Percentiles rank a stretch among this genome's conserved stretches.
phyloP scores from a whole-genome alignment of 2,329 filamentous ascomycete genomes.

The Calcarisporium arbuscula region DNA sequence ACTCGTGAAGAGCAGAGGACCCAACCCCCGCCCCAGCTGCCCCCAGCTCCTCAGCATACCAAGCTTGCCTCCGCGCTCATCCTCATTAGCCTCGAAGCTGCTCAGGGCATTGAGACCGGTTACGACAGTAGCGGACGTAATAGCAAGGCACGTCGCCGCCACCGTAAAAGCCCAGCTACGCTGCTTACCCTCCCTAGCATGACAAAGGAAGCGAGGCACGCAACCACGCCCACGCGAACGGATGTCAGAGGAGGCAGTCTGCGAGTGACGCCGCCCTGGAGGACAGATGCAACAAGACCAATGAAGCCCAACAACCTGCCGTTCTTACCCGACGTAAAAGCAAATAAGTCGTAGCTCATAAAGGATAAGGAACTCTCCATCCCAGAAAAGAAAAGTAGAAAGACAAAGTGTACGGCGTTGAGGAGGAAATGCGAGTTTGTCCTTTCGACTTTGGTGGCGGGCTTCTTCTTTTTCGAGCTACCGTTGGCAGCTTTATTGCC shows the following conservation, averaged over 20 bases:
- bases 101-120: conserved; percentile 87
- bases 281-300: conserved; percentile 81
- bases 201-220: conserved; percentile 74
- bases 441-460: conserved; percentile 32
- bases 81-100: conserved; percentile 77
- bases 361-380: conserved; percentile 98
- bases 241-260: conserved; percentile 75
- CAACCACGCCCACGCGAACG: conserved; percentile 70
- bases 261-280: conserved; percentile 88
- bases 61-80: conserved; percentile 78
- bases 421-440: conserved; percentile 82
- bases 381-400: conserved; percentile 94
- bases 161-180: conserved; percentile 66
- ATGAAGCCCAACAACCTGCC: conserved; percentile 85
- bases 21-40: conserved; percentile 80
- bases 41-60: conserved; percentile 77
- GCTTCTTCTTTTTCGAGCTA: conserved; percentile 18
- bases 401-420: conserved; percentile 80
- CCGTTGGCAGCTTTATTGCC: conserved; percentile 32
- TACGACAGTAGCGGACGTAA: conserved; percentile 91
- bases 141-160: conserved; percentile 75
- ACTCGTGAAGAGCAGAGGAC: conserved; percentile 85
- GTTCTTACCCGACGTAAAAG: conserved; percentile 71
- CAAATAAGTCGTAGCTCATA: conserved; percentile 93
- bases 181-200: conserved; percentile 66